A percentile compares a stretch with the other conserved stretches of the same genome.
Evolutionary conservation across 2,329 filamentous ascomycete species (phyloP).

Genomic region (Alternaria burnsii): DNA sequence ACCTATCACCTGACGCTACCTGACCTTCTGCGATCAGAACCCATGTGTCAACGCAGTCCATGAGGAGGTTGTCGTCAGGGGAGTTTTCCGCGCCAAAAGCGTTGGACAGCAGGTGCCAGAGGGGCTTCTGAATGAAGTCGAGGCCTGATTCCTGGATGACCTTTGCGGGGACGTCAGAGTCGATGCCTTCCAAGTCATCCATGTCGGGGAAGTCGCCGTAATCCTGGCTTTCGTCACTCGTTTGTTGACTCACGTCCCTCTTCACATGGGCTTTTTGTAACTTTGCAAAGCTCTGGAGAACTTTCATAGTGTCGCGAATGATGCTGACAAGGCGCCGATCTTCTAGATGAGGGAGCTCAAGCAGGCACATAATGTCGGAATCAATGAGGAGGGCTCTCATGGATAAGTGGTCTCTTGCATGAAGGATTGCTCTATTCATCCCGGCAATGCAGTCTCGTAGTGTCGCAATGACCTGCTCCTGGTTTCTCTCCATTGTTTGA

Average conservation of each 20-base stretch:
- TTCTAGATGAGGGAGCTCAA: slow-evolving; percentile 63
- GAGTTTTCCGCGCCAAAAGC: slow-evolving; percentile 67
- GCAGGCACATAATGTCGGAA: slow-evolving; percentile 55
- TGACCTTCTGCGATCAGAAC: slow-evolving; percentile 57
- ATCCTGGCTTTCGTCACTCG: slow-evolving; percentile 69
- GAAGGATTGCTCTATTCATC: slow-evolving; percentile 59
- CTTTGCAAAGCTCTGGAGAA: slow-evolving; percentile 55
- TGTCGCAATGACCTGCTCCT: slow-evolving; percentile 64
- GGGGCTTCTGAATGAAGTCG: slow-evolving; percentile 57
- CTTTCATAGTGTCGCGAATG: slow-evolving; percentile 60
- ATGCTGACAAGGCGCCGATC: slow-evolving; percentile 55
- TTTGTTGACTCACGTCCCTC: slow-evolving; percentile 43
- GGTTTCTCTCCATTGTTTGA: slow-evolving; percentile 64
- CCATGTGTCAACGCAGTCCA: slow-evolving; percentile 65
- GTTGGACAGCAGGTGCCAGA: slow-evolving; percentile 66
- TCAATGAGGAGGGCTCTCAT: slow-evolving; percentile 56
- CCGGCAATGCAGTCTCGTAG: slow-evolving; percentile 62
- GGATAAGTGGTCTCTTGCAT: slow-evolving; percentile 51
- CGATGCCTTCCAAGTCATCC: slow-evolving; percentile 55
- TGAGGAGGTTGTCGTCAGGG: slow-evolving; percentile 62
- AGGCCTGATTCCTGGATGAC: slow-evolving; percentile 31
- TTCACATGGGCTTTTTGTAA: slow-evolving; percentile 18
- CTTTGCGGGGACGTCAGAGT: slow-evolving; percentile 14
- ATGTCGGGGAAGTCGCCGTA: slow-evolving; percentile 68
- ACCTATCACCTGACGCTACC: slow-evolving; percentile 55